Percentiles rank a stretch among this genome's conserved stretches.
These are phyloP conservation scores for Berberis thunbergii DNA, from an alignment of 164 flowering plant genomes.

Conservation along the genomic window DNA sequence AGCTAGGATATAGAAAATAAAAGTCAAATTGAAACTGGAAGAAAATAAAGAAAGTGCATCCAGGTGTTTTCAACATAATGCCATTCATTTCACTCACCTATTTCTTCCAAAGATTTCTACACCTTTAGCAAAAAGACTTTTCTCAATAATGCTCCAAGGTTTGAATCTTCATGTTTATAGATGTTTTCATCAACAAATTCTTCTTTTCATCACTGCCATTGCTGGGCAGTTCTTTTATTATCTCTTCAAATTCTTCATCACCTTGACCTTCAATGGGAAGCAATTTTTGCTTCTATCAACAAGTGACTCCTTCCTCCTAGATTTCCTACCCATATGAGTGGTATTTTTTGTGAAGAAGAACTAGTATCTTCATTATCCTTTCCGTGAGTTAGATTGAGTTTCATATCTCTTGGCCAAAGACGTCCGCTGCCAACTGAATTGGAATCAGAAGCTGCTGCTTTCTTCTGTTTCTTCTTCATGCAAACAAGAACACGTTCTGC, in stretches of 20 bases:
- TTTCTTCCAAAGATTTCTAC: constrained; percentile 85
- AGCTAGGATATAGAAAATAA: neutral
- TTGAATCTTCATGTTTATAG: constrained; percentile 39
- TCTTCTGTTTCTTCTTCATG: constrained; percentile 73
- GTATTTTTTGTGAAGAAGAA: constrained; percentile 45
- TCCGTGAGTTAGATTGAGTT: constrained; percentile 42
- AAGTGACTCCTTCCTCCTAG: constrained; percentile 36
- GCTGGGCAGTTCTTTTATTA: constrained; percentile 20
- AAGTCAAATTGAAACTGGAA: neutral
- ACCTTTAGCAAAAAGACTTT: constrained; percentile 77
- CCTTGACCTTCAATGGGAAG: constrained; percentile 18
- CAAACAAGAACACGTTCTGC: constrained; percentile 60
- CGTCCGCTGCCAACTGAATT: constrained; percentile 55
- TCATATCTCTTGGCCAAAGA: constrained; percentile 38
- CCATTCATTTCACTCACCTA: constrained; percentile 47
- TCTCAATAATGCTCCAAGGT: constrained; percentile 82
- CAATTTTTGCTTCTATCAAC: constrained; percentile 9
- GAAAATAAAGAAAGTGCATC: neutral
- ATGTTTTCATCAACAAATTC: constrained; percentile 59
- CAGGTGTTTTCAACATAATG: neutral
- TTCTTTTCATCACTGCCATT: constrained; percentile 42
- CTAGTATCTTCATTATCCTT: constrained; percentile 60
- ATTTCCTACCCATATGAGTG: constrained; percentile 39
- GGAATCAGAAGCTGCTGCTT: constrained; percentile 49
- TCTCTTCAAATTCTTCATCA: constrained; percentile 27